These are phyloP conservation scores for Eucalyptus shirleyi DNA, from an alignment of 345 rosid genomes.

Conservation along the genomic window DNA sequence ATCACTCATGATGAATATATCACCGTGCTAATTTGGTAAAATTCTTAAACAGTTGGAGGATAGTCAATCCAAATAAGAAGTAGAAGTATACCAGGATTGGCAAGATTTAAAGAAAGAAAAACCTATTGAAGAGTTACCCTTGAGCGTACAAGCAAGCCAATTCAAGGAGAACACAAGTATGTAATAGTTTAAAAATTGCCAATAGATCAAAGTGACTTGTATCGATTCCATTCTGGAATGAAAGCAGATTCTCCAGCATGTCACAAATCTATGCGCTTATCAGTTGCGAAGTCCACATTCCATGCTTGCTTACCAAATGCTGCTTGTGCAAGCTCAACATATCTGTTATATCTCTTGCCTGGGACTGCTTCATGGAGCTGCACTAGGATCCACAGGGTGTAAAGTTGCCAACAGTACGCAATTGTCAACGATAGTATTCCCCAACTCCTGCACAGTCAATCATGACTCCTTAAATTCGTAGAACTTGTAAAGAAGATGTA, in stretches of 20 bases:
- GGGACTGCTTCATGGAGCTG: constrained; percentile 97
- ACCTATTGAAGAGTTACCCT: neutral
- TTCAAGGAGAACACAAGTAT: neutral
- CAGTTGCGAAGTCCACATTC: neutral
- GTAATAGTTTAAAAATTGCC: neutral
- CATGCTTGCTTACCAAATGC: constrained; percentile 63
- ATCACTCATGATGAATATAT: neutral
- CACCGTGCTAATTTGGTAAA: neutral
- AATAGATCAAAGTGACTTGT: neutral
- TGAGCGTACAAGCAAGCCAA: neutral
- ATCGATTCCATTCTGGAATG: neutral
- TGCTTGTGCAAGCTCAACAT: constrained; percentile 95
- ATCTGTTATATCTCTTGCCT: constrained; percentile 89
- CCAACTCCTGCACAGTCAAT: constrained; percentile 66
- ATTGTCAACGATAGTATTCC: constrained; percentile 75
- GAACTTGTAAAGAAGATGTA: neutral
- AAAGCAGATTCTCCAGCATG: neutral
- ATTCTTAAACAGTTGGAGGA: neutral
- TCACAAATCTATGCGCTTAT: neutral
- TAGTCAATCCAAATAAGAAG: neutral
- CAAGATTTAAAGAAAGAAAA: neutral
- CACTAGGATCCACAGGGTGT: constrained; percentile 88
- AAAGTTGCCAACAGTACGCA: constrained; percentile 94
- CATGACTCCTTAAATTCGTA: neutral
- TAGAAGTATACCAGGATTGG: neutral